A percentile compares a stretch with the other conserved stretches of the same genome.
Conservation (phyloP, 1,284 basidiomycete species). For the Irpex lacteus region DNA sequence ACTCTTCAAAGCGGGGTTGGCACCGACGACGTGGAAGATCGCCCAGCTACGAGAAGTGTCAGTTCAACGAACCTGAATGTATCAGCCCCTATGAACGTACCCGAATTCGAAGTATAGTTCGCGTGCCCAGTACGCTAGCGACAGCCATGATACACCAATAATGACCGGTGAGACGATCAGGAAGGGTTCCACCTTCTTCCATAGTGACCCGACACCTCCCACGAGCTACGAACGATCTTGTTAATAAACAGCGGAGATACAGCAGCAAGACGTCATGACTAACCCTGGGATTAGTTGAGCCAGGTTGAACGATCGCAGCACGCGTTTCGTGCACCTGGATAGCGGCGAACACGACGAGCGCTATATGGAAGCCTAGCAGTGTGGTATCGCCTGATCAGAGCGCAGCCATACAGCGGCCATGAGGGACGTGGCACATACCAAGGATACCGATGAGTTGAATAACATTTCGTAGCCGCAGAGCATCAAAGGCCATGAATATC, state of each 20-base stretch:
- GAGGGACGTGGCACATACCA: constrained; percentile 36
- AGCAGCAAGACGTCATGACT: constrained; percentile 11
- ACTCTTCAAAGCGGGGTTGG: constrained; percentile 79
- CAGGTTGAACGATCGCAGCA: constrained; percentile 46
- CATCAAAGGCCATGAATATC: constrained; percentile 71
- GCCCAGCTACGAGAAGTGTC: constrained; percentile 57
- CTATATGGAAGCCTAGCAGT: constrained; percentile 64
- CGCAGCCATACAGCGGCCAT: background rate
- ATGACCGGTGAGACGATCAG: constrained; percentile 40
- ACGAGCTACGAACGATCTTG: constrained; percentile 26
- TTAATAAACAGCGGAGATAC: constrained; percentile 9
- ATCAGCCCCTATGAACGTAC: constrained; percentile 24
- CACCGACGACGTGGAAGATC: constrained; percentile 82
- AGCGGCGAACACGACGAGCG: constrained; percentile 67
- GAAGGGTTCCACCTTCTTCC: constrained; percentile 43
- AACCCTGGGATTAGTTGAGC: constrained; percentile 15
- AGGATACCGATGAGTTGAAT: constrained; percentile 76
- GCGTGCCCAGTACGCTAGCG: constrained; percentile 36
- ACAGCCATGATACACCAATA: constrained; percentile 35
- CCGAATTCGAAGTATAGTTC: constrained; percentile 46
- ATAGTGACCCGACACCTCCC: constrained; percentile 33
- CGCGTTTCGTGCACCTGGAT: constrained; percentile 74
- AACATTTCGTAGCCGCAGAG: constrained; percentile 68
- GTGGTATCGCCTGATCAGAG: background rate
- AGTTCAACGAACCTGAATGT: background rate